A percentile compares a stretch with the other conserved stretches of the same genome.
phyloP scores from a whole-genome alignment of 768 basidiomycete genomes.

The Boletus pseudo-olivaceus region DNA sequence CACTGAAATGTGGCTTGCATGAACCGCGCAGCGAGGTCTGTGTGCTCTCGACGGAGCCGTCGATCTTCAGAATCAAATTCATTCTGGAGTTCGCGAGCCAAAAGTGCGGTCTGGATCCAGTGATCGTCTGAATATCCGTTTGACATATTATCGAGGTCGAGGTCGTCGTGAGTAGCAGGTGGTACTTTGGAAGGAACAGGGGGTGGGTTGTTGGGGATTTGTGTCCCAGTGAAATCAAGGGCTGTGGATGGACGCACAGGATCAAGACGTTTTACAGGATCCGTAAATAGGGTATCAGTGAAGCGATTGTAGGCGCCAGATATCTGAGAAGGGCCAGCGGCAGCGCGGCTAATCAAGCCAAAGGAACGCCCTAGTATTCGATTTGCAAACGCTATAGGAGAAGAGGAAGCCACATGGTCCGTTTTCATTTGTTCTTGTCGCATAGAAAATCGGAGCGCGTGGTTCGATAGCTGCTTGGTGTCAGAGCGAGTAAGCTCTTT shows the following conservation, averaged over 20 bases:
- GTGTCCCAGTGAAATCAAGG: not conserved
- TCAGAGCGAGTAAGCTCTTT: constrained; percentile 16
- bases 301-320: not conserved
- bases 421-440: constrained; percentile 6
- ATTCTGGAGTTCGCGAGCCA: constrained; percentile 34
- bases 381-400: not conserved
- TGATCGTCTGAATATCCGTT: not conserved
- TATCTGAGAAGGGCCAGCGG: constrained; percentile 20
- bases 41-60: constrained; percentile 34
- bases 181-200: constrained; percentile 10
- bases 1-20: constrained; percentile 45
- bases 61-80: constrained; percentile 41
- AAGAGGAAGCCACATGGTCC: not conserved
- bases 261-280: not conserved
- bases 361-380: not conserved
- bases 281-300: not conserved
- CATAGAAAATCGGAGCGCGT: constrained; percentile 7
- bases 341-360: constrained; percentile 14
- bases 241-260: not conserved
- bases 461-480: constrained; percentile 24
- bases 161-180: constrained; percentile 8
- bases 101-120: constrained; percentile 4
- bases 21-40: constrained; percentile 24
- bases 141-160: constrained; percentile 3
- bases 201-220: constrained; percentile 19